Evolutionary conservation across 805 yeast genomes (phyloP).

Genomic region (Candida orba): DNA sequence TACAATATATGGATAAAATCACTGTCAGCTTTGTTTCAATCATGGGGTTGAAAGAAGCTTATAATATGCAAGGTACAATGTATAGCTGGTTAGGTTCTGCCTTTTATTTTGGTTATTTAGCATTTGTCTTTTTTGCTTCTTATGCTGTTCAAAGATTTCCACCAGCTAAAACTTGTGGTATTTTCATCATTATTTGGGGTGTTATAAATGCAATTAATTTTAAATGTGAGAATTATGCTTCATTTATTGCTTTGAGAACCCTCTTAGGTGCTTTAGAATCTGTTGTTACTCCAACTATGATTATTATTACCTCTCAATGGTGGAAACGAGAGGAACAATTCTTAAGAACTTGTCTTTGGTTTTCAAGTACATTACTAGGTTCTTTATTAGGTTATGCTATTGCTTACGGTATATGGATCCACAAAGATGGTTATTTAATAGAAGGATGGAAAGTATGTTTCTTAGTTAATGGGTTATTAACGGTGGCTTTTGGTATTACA

Average conservation of each 20-base stretch:
- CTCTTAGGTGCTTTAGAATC: constrained; percentile 46
- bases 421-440: constrained; percentile 27
- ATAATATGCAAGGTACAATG: constrained; percentile 33
- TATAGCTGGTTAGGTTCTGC: constrained; percentile 42
- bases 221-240: constrained; percentile 33
- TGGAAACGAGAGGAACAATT: constrained; percentile 25
- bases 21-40: constrained; percentile 37
- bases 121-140: constrained; percentile 40
- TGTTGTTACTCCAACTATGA: constrained; percentile 25
- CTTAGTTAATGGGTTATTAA: constrained; percentile 46
- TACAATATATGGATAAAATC: constrained; percentile 37
- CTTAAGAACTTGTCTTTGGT: constrained; percentile 26
- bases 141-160: constrained; percentile 42
- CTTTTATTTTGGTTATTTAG: constrained; percentile 48
- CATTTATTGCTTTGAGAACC: constrained; percentile 38
- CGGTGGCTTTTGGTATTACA: constrained; percentile 37
- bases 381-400: constrained; percentile 37
- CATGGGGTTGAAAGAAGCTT: constrained; percentile 33
- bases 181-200: constrained; percentile 41
- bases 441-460: constrained; percentile 47
- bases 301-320: constrained; percentile 16
- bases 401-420: constrained; percentile 31
- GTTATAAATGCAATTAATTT: constrained; percentile 34
- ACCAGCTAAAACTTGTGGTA: constrained; percentile 27
- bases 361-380: constrained; percentile 29